A percentile compares a stretch with the other conserved stretches of the same genome.
phyloP scores from a whole-genome alignment of 139 green algal genomes.

The Chlamydomonas sphaeroides region DNA sequence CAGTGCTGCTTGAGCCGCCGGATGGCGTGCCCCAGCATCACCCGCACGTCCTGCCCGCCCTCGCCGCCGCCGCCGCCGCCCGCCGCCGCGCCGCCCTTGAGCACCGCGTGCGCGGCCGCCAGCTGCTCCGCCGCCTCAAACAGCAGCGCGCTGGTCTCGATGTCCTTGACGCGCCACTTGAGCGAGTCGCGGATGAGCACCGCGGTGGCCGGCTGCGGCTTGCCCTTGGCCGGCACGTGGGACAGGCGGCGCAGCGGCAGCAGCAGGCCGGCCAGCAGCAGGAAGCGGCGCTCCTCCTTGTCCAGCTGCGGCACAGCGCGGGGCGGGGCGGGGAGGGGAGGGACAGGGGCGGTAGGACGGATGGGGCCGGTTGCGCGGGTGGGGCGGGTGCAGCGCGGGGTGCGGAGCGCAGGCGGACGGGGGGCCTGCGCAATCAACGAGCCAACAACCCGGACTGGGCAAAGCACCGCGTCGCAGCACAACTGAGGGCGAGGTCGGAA shows the following conservation, averaged over 20 bases:
- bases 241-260: slow-evolving; percentile 72
- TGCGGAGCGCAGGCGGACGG: too few relatives aligned
- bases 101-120: slow-evolving; percentile 40
- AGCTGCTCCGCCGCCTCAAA: slow-evolving; percentile 59
- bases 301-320: slow-evolving; percentile 24
- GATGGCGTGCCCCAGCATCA: slow-evolving; percentile 67
- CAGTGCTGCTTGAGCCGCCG: slow-evolving; percentile 74
- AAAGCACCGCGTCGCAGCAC: too few relatives aligned
- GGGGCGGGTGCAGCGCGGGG: too few relatives aligned
- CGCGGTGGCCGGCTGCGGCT: slow-evolving; percentile 46
- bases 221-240: slow-evolving; percentile 55
- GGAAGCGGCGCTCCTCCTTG: slow-evolving; percentile 69
- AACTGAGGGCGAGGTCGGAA: too few relatives aligned
- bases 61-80: neutral
- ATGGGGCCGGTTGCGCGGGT: too few relatives aligned
- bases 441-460: too few relatives aligned
- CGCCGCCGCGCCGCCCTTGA: slow-evolving; percentile 13
- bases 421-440: too few relatives aligned
- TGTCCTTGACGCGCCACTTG: slow-evolving; percentile 78
- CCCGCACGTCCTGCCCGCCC: slow-evolving; percentile 42
- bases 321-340: neutral
- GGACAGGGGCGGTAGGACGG: neutral
- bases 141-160: slow-evolving; percentile 43
- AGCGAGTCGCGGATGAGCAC: slow-evolving; percentile 75
- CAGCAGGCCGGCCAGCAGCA: slow-evolving; percentile 79